Evolutionary conservation across 345 rosid genomes (phyloP).

Genomic region (Isatis tinctoria): DNA sequence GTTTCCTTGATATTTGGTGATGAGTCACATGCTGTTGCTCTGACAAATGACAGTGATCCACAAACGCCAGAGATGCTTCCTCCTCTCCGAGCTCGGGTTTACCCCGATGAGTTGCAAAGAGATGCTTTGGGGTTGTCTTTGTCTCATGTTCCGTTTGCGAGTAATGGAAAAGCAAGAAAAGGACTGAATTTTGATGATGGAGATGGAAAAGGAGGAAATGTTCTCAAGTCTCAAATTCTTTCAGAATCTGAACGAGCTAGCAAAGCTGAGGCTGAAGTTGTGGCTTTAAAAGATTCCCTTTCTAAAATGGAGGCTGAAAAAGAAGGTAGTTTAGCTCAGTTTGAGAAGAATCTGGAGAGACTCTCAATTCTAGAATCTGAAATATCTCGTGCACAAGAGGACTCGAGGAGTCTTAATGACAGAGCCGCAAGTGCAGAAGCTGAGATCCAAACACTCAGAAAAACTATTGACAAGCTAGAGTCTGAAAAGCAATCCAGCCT

Average conservation of each 20-base stretch:
- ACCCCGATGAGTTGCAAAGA: conserved; percentile 50
- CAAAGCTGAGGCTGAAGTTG: conserved; percentile 69
- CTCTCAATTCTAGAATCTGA: conserved; percentile 65
- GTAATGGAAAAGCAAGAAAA: conserved; percentile 60
- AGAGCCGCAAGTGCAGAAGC: conserved; percentile 67
- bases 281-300: conserved; percentile 58
- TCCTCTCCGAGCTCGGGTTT: conserved; percentile 34
- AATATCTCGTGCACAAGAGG: conserved; percentile 56
- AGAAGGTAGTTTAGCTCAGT: conserved; percentile 64
- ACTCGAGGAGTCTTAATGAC: conserved; percentile 52
- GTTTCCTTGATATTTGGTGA: conserved; percentile 54
- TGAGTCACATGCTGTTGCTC: conserved; percentile 49
- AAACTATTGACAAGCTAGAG: conserved; percentile 47
- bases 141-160: conserved; percentile 39
- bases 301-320: conserved; percentile 78
- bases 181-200: conserved; percentile 67
- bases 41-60: conserved; percentile 49
- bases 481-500: conserved; percentile 62
- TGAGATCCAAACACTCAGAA: conserved; percentile 64
- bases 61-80: conserved; percentile 61
- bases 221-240: conserved; percentile 49
- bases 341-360: conserved; percentile 65
- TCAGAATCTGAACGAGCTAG: conserved; percentile 57
- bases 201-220: conserved; percentile 41
- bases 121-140: conserved; percentile 53